A percentile compares a stretch with the other conserved stretches of the same genome.
Evolutionary conservation across 495 filamentous ascomycete species (phyloP).

Genomic region (Aspergillus campestris): DNA sequence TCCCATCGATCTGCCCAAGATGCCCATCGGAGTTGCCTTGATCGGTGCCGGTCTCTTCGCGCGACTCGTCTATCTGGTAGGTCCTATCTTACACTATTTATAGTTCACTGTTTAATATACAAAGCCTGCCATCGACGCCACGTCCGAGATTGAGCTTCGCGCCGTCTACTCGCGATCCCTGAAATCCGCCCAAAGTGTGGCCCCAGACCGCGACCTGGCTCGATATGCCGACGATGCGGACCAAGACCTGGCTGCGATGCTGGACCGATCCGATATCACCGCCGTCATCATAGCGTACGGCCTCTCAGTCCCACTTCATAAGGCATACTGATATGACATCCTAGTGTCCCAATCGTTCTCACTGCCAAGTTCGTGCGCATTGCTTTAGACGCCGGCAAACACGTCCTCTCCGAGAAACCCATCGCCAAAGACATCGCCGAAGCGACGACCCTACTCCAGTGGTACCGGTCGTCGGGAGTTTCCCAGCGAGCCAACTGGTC

Average conservation of each 20-base stretch:
- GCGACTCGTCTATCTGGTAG: not conserved
- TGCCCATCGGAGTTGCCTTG: not conserved
- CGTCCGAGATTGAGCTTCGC: conserved; percentile 30
- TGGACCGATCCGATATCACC: conserved; percentile 48
- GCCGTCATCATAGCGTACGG: conserved; percentile 52
- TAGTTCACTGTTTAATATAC: not conserved
- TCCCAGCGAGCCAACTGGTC: conserved; percentile 24
- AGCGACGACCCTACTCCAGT: conserved; percentile 47
- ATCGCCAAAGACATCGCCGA: conserved; percentile 49
- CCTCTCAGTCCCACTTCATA: not conserved
- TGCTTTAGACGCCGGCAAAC: conserved; percentile 54
- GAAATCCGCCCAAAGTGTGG: conserved; percentile 25
- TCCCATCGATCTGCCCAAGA: not conserved
- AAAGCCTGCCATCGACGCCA: conserved; percentile 35
- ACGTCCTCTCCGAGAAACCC: conserved; percentile 68
- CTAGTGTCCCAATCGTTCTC: conserved; percentile 9
- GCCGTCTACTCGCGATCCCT: conserved; percentile 44
- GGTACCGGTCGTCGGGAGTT: conserved; percentile 33
- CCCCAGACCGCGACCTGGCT: conserved; percentile 21
- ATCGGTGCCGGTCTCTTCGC: conserved; percentile 3
- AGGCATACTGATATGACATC: no score
- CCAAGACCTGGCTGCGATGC: conserved; percentile 44
- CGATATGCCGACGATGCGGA: conserved; percentile 47
- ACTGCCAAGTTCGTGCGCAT: conserved; percentile 8
- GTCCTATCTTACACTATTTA: not conserved